Percentiles rank a stretch among this genome's conserved stretches.
Evolutionary conservation across 2,329 filamentous ascomycete genomes (phyloP).

Genomic region (Colletotrichum theobromicola): DNA sequence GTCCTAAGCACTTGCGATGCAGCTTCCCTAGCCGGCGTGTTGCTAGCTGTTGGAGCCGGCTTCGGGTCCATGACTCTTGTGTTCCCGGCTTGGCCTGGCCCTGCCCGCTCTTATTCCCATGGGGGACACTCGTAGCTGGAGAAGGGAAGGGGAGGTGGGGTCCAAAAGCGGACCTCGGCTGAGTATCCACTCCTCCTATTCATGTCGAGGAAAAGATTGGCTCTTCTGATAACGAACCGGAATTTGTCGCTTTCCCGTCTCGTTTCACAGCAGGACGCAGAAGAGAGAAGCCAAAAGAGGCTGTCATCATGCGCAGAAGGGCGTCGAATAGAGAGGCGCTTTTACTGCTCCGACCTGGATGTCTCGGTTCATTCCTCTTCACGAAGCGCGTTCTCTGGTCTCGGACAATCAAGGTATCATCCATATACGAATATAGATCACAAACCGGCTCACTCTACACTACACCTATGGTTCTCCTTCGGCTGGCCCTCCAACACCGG

Average conservation of each 20-base stretch:
- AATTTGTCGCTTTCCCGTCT: background rate
- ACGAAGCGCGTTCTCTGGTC: background rate
- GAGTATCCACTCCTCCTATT: background rate
- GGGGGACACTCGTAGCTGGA: background rate
- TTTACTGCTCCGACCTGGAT: background rate
- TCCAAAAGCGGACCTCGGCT: slow-evolving; percentile 12
- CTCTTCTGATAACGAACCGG: background rate
- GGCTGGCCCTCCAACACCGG: background rate
- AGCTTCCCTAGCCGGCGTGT: background rate
- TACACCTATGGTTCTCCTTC: background rate
- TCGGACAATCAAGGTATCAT: background rate
- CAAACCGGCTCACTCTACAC: background rate
- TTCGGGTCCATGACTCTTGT: background rate
- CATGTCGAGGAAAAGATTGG: background rate
- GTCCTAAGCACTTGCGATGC: background rate
- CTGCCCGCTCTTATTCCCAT: background rate
- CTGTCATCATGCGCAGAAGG: background rate
- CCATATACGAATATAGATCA: background rate
- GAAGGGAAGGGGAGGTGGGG: background rate
- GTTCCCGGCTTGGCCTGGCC: background rate
- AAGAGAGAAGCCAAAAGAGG: background rate
- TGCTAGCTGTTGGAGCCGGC: background rate
- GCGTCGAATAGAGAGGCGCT: background rate
- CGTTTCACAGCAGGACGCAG: background rate
- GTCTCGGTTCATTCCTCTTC: background rate